Evolutionary conservation across 1,284 basidiomycete genomes (phyloP).

Genomic region (Boletus sp.): DNA sequence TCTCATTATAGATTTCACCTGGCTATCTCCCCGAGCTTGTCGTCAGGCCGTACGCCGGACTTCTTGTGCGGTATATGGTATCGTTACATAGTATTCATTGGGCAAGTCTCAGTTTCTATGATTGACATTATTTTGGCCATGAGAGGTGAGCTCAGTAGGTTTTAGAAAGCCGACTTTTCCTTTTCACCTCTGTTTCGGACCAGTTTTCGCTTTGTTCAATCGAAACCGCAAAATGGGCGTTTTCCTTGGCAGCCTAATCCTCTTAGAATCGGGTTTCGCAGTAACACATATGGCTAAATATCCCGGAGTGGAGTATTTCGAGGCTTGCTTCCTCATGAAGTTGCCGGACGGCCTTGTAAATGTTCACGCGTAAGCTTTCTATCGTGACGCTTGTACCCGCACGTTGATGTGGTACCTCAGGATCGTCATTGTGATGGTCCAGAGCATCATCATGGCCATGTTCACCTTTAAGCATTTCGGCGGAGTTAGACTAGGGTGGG

Average conservation of each 20-base stretch:
- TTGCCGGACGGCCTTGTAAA: background rate
- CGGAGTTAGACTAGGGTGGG: conserved; percentile 6
- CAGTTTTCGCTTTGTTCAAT: conserved; percentile 28
- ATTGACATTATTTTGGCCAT: conserved; percentile 15
- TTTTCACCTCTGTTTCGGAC: background rate
- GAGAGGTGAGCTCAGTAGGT: conserved; percentile 19
- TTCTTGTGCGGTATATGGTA: conserved; percentile 16
- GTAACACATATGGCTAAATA: background rate
- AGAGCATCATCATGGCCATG: conserved; percentile 13
- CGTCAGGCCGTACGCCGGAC: conserved; percentile 12
- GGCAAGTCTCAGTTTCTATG: conserved; percentile 6
- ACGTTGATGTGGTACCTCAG: conserved; percentile 8
- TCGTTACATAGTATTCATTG: conserved; percentile 7
- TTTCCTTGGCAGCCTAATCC: conserved; percentile 13
- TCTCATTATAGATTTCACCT: conserved; percentile 14
- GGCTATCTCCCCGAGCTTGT: conserved; percentile 6
- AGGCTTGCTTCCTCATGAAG: conserved; percentile 14
- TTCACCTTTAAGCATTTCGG: conserved; percentile 6
- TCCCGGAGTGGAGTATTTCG: conserved; percentile 1
- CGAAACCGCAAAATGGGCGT: conserved; percentile 12
- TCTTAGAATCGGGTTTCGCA: conserved; percentile 5
- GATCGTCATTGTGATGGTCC: background rate
- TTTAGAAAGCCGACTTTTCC: rapidly evolving
- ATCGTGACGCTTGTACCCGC: background rate
- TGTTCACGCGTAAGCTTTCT: background rate